Base-by-base conservation (phyloP, 2,329 filamentous ascomycete species). In the Davidsoniella eucalypti region DNA sequence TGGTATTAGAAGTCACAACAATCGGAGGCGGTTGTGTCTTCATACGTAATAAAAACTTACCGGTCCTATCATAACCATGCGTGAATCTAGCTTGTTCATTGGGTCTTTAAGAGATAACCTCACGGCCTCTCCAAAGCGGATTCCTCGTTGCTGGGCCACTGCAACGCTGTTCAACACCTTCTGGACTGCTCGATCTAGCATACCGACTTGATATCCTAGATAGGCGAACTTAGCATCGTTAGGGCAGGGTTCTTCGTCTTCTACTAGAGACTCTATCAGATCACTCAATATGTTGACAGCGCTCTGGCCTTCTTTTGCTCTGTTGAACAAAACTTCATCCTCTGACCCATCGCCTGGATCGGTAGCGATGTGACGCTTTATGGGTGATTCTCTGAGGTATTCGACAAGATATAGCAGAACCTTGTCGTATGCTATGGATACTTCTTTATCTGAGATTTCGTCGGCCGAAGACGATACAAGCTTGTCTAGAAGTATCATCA, bases 401-500 rank as follows among this genome's bases (percentile, higher is more conserved):
- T 75, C 74, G 56, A 82, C 74, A 37, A 96, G 83, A 60, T 95
- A 95, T 1, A 76, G 72, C 7, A 94, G 64, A 1, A 93, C 78
- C 51, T 80, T 80, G 14, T 71, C 69, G 46, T 83, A 75, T 55
- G 94, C 84, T 54, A 93, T 76, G 0, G 77, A 76, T 1, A 82
- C 78, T 57, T 92, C 84, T 56, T 83, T 84, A 54, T 90, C 87
- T 21, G 79, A 73, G 42, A 84, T 70, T 55, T 95, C 90, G 18
- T 87, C 79, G 14, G 71, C 69, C 0, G 78, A 57, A 68, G 57
- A 83, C 3, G 82, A 78, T 5, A 77, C 76, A 43, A 90, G 75
- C 12, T 82, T 75, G 55, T 93, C 85, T 52, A 94, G 90, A 58
- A 88, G 80, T 58, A 87, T 76, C 33, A 81, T 78, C 47, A 96